Percentiles rank a stretch among this genome's conserved stretches.
Conservation (phyloP, 495 filamentous ascomycete species). For the Tuber borchii region DNA sequence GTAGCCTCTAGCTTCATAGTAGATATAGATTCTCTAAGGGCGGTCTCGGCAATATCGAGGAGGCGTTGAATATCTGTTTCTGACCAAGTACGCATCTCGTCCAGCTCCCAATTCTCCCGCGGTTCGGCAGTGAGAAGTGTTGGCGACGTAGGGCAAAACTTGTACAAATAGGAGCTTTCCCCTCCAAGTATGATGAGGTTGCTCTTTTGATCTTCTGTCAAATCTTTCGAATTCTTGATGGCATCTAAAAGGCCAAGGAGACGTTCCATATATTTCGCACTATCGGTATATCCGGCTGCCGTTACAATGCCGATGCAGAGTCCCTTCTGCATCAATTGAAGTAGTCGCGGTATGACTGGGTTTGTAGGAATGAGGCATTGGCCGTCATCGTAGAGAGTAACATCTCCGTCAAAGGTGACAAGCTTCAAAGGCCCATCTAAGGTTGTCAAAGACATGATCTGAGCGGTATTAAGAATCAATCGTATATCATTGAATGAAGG, state of each 20-base stretch:
- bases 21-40: conserved; percentile 68
- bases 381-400: conserved; percentile 94
- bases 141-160: conserved; percentile 54
- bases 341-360: conserved; percentile 70
- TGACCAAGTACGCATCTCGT: conserved; percentile 80
- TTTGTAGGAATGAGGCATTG: conserved; percentile 64
- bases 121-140: conserved; percentile 54
- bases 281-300: conserved; percentile 89
- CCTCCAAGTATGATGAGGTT: conserved; percentile 88
- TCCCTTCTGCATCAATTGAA: conserved; percentile 56
- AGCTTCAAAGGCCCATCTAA: conserved; percentile 62
- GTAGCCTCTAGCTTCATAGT: conserved; percentile 69
- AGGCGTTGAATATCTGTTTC: conserved; percentile 69
- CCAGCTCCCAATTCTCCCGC: conserved; percentile 67
- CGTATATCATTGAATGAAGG: conserved; percentile 97
- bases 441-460: conserved; percentile 74
- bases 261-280: conserved; percentile 71
- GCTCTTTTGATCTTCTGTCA: conserved; percentile 59
- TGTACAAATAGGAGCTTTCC: conserved; percentile 44
- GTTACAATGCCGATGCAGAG: conserved; percentile 80
- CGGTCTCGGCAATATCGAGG: conserved; percentile 77
- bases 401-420: conserved; percentile 94
- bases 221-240: conserved; percentile 55
- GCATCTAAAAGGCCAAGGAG: conserved; percentile 79
- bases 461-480: conserved; percentile 86